These are phyloP conservation scores for Nitzschia sp. DNA, from an alignment of 108 stramenopile species.

Conservation along the genomic window DNA sequence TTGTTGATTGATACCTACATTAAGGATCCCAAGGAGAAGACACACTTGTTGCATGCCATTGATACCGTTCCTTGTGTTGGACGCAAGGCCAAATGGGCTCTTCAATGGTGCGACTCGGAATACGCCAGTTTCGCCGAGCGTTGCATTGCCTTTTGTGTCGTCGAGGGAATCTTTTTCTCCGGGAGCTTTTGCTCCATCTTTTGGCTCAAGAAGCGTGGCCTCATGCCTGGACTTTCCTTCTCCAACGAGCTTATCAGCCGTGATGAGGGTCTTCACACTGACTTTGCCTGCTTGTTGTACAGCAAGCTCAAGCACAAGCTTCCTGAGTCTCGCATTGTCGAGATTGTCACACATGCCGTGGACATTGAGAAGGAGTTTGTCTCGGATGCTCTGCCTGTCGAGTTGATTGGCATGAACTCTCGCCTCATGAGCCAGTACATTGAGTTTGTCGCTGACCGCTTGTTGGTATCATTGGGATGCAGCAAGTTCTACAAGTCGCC, in stretches of 20 bases:
- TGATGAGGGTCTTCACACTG: constrained; percentile 97
- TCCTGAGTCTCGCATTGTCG: constrained; percentile 67
- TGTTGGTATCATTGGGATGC: constrained; percentile 86
- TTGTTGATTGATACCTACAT: constrained; percentile 99
- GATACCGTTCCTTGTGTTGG: constrained; percentile 93
- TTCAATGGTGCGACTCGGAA: constrained; percentile 91
- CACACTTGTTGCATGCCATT: constrained; percentile 85
- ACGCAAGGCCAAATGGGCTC: constrained; percentile 98
- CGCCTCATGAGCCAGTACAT: constrained; percentile 97
- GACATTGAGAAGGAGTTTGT: constrained; percentile 99
- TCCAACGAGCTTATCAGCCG: constrained; percentile 98
- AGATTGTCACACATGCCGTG: constrained; percentile 90
- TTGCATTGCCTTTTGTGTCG: constrained; percentile 97
- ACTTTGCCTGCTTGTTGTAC: constrained; percentile 95
- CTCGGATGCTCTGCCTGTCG: constrained; percentile 95
- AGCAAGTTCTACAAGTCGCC: constrained; percentile 75
- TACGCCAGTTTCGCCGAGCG: constrained; percentile 96
- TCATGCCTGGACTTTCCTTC: constrained; percentile 99
- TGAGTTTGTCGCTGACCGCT: constrained; percentile 99
- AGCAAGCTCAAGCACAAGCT: constrained; percentile 84
- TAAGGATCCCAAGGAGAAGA: constrained; percentile 80
- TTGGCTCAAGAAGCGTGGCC: constrained; percentile 99
- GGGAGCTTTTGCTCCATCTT: constrained; percentile 99
- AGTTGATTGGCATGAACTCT: constrained; percentile 99
- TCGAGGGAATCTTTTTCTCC: constrained; percentile 99